Evolutionary conservation across 2,329 filamentous ascomycete genomes (phyloP), one percentile per base, ranked within the genome.

Genomic region (Fusarium pseudocircinatum): DNA sequence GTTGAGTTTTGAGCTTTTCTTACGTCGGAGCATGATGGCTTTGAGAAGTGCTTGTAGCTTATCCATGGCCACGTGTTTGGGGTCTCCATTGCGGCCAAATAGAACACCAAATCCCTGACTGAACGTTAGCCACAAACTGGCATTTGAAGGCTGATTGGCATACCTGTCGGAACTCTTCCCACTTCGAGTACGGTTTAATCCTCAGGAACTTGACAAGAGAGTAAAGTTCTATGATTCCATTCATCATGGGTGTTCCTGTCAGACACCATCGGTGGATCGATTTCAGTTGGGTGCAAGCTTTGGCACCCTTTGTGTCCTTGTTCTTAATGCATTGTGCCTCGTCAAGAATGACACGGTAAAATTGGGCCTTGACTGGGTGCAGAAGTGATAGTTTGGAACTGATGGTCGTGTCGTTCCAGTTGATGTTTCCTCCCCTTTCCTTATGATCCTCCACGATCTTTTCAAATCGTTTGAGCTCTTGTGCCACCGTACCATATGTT

Each of bases 181-280:
- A 88, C 20, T 88, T 85, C 75, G 88, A 89, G 80, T 96, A 97
- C 5, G 94, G 94, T 67, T 87, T 87, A 78, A 97, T 95, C 6
- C 87, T 86, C 22, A 97, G 85, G 77, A 97, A 98, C 6, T 89
- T 88, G 49, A 97, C 85, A 26, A 97, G 83, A 2, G 94, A 93
- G 77, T 89, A 95, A 7, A 97, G 85, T 76, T 98, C 95, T 30
- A 89, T 85, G 6, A 96, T 90, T 18, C 87, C 90, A 76, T 97
- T 97, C 92, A 96, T 96, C 86, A 97, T 96, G 0, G 94, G 94
- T 0, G 94, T 96, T 60, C 94, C 94, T 0, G 93, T 94, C 28
- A 96, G 83, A 5, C 92, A 91, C 95, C 95, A 97, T 74, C 92
- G 87, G 47, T 93, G 93, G 26, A 89, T 87, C 2, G 94, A 91